Base-by-base conservation (phyloP, 1,284 basidiomycete genomes). In the Irpex lacteus region DNA sequence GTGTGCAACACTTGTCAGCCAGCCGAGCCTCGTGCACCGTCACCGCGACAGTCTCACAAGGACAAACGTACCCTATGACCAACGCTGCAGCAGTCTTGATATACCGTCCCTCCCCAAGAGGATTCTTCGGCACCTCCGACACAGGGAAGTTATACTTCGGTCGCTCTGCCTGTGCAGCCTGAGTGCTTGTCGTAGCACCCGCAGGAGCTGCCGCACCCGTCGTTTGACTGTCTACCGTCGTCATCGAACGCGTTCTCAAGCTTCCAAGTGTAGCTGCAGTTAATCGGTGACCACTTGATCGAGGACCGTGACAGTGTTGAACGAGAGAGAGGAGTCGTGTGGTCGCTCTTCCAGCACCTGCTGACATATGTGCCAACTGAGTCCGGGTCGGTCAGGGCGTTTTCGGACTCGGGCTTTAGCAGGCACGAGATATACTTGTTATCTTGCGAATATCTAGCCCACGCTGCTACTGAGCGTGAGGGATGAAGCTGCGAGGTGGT, bases 1-100 rank as follows among this genome's bases (percentile, higher is more conserved):
- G 34, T 5, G 9, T 52, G 40, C 3, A 44, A 15, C 2, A 15
- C 11, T 44, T 15, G 40, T 44, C 40, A 44, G 4, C 40, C 15
- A n/a, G n/a, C n/a, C n/a, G n/a, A n/a, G 11, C 50, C 18, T 52
- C 50, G 18, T 8, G 19, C 11, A 15, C 40, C 15, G 53, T 44
- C 11, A 15, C 40, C 15, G 53, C 49, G 21, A 37, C 60, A 63
- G 26, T 34, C 49, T n/a, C 6, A 32, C 13, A 32, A 49, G 15
- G 5, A 44, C 8, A 52, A n/a, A 74, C 82, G 58, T 64, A 89
- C 90, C 90, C 91, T 67, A 94, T 94, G 61, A 94, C 83, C 59
- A 94, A 78, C 2, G 87, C 88, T 4, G 82, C 91, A 0, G 91
- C 90, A 0, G 86, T 88, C 73, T 82, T 81, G 72, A 96, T 93